Percentiles rank a stretch among this genome's conserved stretches.
These are phyloP conservation scores for Sphaerulina vaccinii DNA, from an alignment of 2,329 filamentous ascomycete species.

Conservation along the genomic window DNA sequence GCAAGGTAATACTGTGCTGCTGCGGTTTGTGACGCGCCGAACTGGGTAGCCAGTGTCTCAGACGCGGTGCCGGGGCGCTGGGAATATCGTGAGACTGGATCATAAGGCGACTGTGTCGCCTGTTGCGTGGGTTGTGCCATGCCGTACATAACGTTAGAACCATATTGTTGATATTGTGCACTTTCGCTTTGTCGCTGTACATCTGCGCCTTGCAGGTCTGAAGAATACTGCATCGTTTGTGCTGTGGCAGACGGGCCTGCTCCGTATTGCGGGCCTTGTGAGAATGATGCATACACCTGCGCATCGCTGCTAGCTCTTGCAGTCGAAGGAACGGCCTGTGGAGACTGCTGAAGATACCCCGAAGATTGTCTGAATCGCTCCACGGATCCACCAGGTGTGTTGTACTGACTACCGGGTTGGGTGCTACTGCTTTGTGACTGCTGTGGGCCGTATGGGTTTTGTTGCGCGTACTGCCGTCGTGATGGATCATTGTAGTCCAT, in stretches of 20 bases:
- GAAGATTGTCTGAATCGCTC: slow-evolving; percentile 51
- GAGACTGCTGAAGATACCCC: slow-evolving; percentile 43
- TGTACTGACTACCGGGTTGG: slow-evolving; percentile 43
- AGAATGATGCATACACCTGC: slow-evolving; percentile 53
- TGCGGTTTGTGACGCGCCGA: slow-evolving; percentile 61
- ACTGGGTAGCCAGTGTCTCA: slow-evolving; percentile 69
- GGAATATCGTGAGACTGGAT: slow-evolving; percentile 72
- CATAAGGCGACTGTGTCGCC: slow-evolving; percentile 64
- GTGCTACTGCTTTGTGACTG: slow-evolving; percentile 29
- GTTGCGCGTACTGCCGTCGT: slow-evolving; percentile 36
- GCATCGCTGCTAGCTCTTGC: slow-evolving; percentile 40
- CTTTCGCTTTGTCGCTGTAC: slow-evolving; percentile 51
- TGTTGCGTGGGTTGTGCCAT: slow-evolving; percentile 59
- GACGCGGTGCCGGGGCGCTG: slow-evolving; percentile 73
- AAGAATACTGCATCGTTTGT: slow-evolving; percentile 56
- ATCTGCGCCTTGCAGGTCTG: slow-evolving; percentile 50
- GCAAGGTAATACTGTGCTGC: slow-evolving; percentile 65
- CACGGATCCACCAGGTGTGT: slow-evolving; percentile 45
- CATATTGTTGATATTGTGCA: slow-evolving; percentile 54
- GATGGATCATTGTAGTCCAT: slow-evolving; percentile 40
- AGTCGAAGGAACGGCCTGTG: slow-evolving; percentile 43
- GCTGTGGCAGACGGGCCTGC: slow-evolving; percentile 55
- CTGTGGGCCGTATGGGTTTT: slow-evolving; percentile 31
- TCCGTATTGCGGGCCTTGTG: slow-evolving; percentile 56
- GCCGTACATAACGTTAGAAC: slow-evolving; percentile 69